phyloP scores from a whole-genome alignment of 2,329 filamentous ascomycete species.

The Fusarium sp. region DNA sequence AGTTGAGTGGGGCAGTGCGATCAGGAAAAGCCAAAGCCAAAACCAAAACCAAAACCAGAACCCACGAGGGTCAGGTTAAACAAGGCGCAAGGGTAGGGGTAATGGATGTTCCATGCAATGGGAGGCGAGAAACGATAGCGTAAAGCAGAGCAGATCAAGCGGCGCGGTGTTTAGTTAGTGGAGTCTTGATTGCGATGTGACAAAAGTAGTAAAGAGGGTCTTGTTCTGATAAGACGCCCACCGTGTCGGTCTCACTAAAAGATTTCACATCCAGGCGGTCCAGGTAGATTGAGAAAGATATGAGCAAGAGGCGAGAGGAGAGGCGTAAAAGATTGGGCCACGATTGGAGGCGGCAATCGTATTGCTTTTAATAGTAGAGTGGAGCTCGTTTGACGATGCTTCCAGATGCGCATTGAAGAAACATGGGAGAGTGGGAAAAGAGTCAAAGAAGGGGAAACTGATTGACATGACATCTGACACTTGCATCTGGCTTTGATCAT shows the following conservation, averaged over 20 bases:
- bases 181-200: constrained; percentile 43
- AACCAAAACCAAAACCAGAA: constrained; percentile 22
- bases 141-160: constrained; percentile 44
- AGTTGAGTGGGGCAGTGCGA: constrained; percentile 43
- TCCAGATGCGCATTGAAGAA: constrained; percentile 20
- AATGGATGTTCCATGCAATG: constrained; percentile 37
- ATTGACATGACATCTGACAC: constrained; percentile 42
- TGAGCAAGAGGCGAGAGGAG: constrained; percentile 15
- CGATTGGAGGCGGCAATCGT: constrained; percentile 40
- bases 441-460: constrained; percentile 20
- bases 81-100: constrained; percentile 29
- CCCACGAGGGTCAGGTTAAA: constrained; percentile 18
- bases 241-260: constrained; percentile 36
- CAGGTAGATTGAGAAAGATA: constrained; percentile 24
- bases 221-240: constrained; percentile 47
- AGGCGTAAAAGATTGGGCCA: constrained; percentile 18
- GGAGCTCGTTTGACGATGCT: constrained; percentile 24
- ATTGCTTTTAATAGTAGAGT: constrained; percentile 32
- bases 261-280: constrained; percentile 29
- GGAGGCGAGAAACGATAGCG: constrained; percentile 43
- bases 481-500: constrained; percentile 42
- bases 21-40: constrained; percentile 36
- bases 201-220: constrained; percentile 50
- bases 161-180: constrained; percentile 44
- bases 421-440: constrained; percentile 6